Percentiles rank a stretch among this genome's conserved stretches.
Conservation (phyloP, 1,284 basidiomycete species). For the Boletus semigastroideus region DNA sequence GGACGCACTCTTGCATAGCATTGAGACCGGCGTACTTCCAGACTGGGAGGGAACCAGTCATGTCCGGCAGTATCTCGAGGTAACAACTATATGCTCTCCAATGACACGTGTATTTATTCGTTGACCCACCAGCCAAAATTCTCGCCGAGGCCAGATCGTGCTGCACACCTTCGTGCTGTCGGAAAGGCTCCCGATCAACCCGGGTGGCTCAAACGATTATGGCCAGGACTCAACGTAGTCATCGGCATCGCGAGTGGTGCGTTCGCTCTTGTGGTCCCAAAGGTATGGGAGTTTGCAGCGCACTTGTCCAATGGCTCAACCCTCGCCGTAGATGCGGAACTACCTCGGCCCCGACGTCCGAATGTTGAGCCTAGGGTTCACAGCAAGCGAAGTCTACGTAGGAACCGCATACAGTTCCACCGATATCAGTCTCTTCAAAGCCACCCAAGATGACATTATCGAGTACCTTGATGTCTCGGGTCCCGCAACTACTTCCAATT, state of each 20-base stretch:
- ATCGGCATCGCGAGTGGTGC: conserved; percentile 24
- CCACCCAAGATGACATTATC: conserved; percentile 15
- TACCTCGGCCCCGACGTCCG: conserved; percentile 21
- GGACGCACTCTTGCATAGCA: conserved; percentile 14
- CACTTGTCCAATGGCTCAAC: background rate
- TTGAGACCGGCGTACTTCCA: conserved; percentile 20
- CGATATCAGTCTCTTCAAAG: conserved; percentile 19
- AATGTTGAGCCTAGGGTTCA: conserved; percentile 20
- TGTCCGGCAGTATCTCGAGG: conserved; percentile 21
- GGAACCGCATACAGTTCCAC: conserved; percentile 15
- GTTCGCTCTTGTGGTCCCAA: conserved; percentile 19
- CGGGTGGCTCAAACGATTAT: conserved; percentile 21
- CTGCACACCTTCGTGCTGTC: conserved; percentile 13
- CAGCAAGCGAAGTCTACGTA: conserved; percentile 21
- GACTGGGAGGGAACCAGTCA: conserved; percentile 18
- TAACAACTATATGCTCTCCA: background rate
- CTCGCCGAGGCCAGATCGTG: conserved; percentile 11
- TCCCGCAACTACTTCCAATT: conserved; percentile 13
- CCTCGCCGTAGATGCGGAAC: conserved; percentile 12
- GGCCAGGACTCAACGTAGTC: conserved; percentile 18
- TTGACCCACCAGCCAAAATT: conserved; percentile 13
- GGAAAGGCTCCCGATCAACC: conserved; percentile 9
- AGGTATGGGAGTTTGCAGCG: conserved; percentile 1
- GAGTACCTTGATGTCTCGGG: conserved; percentile 18
- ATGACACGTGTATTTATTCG: background rate